Base-by-base conservation (phyloP, 2,329 filamentous ascomycete species). In the Pestalotiopsis fici region DNA sequence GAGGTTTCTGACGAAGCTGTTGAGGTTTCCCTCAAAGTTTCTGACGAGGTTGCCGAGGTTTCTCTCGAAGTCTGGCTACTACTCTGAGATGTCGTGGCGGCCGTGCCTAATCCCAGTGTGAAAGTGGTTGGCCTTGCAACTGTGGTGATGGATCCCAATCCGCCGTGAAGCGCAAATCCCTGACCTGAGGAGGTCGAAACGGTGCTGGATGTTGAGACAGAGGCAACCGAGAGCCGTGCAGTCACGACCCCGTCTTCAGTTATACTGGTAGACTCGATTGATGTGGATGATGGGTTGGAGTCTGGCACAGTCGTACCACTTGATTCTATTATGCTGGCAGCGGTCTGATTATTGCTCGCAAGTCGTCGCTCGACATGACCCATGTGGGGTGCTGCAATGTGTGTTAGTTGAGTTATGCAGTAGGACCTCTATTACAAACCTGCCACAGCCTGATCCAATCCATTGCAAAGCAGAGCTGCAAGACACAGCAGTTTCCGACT, bases 391-490 rank as follows among this genome's bases (percentile, higher is more conserved):
- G 25, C 64, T 66, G 56, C n/a, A 3, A 12, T 23, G 21, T 12
- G 15, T 31, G 35, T 65, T 25, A 65, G 55, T 65, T 23, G 18
- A 15, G 9, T 21, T 12, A 11, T 11, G n/a, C 28, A 27, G 21
- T 55, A 43, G 25, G 3, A 54, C 13, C 23, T 64, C 31, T 54
- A 66, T 28, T 21, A 74, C 72, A 71, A 25, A 74, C 72, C 70
- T 64, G 69, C 66, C 62, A 54, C 69, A 63, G 64, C 69, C 56
- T 59, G 61, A 66, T 68, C 69, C 31, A 71, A 68, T 56, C 69
- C 71, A 69, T 71, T 64, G 67, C 65, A 64, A 65, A 64, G 65
- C 57, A 68, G 66, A 63, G 70, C 72, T 69, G 70, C 69, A 60
- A 71, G 66, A 68, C 69, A 72, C 12, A 72, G 65, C 65, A 71